These are phyloP conservation scores for Coniella vitis DNA, from an alignment of 2,329 filamentous ascomycete genomes.

Conservation along the genomic window DNA sequence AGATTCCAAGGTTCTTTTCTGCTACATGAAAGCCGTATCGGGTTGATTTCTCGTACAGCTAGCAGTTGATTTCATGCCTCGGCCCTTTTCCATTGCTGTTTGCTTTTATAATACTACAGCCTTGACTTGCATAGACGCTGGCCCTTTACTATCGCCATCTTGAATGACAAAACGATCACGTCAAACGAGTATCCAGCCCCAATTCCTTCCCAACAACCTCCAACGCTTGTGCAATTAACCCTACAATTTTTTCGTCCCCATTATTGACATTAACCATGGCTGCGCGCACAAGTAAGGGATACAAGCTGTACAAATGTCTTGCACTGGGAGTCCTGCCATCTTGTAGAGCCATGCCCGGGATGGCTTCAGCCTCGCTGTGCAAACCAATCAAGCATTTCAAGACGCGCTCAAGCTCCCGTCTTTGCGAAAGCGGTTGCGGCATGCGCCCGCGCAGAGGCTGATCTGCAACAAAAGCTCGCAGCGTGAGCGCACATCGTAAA, in stretches of 20 bases:
- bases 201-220: conserved; percentile 55
- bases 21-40: too few species aligned
- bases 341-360: conserved; percentile 49
- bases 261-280: conserved; percentile 48
- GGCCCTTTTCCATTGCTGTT: too few species aligned
- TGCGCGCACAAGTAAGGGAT: conserved; percentile 66
- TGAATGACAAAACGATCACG: neutral
- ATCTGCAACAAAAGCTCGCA: conserved; percentile 84
- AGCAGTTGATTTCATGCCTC: too few species aligned
- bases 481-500: conserved; percentile 68
- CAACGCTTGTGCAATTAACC: conserved; percentile 52
- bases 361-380: conserved; percentile 61
- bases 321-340: conserved; percentile 44
- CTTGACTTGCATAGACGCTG: too few species aligned
- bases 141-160: too few species aligned
- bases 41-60: too few species aligned
- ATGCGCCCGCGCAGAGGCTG: conserved; percentile 83
- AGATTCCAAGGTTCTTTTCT: too few species aligned
- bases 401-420: conserved; percentile 69
- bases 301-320: conserved; percentile 75
- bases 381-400: conserved; percentile 61
- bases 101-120: too few species aligned
- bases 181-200: conserved; percentile 24
- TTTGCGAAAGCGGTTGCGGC: conserved; percentile 78
- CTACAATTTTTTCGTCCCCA: conserved; percentile 55